Base-by-base conservation (phyloP, 2,329 filamentous ascomycete genomes). In the Diaporthe citriasiana region DNA sequence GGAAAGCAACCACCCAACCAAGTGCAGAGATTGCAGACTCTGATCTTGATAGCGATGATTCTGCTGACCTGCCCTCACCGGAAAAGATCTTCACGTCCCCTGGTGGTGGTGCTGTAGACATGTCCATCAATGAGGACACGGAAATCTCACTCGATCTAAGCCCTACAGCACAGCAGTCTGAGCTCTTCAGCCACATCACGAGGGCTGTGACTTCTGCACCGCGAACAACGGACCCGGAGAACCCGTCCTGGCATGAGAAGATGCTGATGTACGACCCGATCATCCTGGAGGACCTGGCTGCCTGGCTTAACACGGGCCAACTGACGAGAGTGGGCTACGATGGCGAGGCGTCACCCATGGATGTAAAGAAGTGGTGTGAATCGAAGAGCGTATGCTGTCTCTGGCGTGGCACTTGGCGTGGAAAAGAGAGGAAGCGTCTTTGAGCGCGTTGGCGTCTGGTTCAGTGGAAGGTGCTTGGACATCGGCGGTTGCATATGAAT, bases 181-280 rank as follows among this genome's bases (percentile, higher is more conserved):
- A 79, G 0, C 78, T 91, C 33, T 91, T 91, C 75, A 78, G 79
- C 35, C 82, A 86, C 76, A 91, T 93, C 69, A 89, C 88, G 0
- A 83, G 84, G 51, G 90, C 90, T 0, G 84, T 93, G 13, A 88
- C 79, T 12, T 83, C 84, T 0, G 85, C 87, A 5, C 86, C 90
- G 4, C 85, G 85, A 17, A 86, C 88, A 0, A 85, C 78, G 5
- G 85, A 92, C 76, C 83, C 87, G 0, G 76, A 77, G 9, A 81
- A 87, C 3, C 91, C 90, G 19, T 95, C 90, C 2, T 98, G 95
- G 94, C 88, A 97, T 78, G 95, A 98, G 83, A 97, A 95, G 84
- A 98, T 99, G 60, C 86, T 98, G 8, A 90, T 98, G 81, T 98
- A 97, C 81, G 95, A 98, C 79, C 95, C 96, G 0, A 93, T 99